These are phyloP conservation scores for Aspergillus spinulosporus DNA, from an alignment of 2,329 filamentous ascomycete genomes.

Conservation along the genomic window DNA sequence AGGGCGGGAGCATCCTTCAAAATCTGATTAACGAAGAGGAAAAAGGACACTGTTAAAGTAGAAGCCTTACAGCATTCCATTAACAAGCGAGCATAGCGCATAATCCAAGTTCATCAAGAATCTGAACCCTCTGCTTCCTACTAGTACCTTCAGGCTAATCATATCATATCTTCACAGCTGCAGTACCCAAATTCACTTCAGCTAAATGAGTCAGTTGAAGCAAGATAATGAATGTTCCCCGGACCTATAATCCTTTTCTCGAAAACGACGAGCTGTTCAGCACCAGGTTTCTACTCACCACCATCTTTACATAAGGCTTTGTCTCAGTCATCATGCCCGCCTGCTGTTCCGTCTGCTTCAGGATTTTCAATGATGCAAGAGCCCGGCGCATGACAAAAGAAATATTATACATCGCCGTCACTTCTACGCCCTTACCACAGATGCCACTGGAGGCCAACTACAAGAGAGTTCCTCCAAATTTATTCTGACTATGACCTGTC, in stretches of 20 bases:
- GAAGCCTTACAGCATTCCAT: constrained; percentile 17
- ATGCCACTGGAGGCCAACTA: constrained; percentile 44
- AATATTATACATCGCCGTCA: constrained; percentile 23
- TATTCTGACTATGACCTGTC: constrained; percentile 43
- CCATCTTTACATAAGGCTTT: constrained; percentile 3
- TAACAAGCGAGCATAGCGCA: constrained; percentile 16
- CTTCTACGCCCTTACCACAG: constrained; percentile 44
- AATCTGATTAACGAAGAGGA: constrained; percentile 28
- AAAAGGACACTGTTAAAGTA: constrained; percentile 23
- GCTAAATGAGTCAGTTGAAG: constrained; percentile 14
- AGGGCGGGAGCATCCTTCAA: constrained; percentile 9
- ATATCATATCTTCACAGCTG: constrained; percentile 19
- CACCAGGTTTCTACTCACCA: constrained; percentile 21
- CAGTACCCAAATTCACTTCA: constrained; percentile 18
- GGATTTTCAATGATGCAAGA: constrained; percentile 30
- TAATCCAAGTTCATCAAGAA: neutral
- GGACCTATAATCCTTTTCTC: constrained; percentile 15
- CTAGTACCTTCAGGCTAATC: constrained; percentile 12
- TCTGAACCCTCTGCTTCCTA: neutral
- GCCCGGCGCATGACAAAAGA: constrained; percentile 25
- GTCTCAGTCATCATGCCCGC: constrained; percentile 7
- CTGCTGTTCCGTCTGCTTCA: constrained; percentile 16
- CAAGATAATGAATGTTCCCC: constrained; percentile 16
- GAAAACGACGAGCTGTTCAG: constrained; percentile 23
- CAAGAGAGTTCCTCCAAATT: constrained; percentile 40